Evolutionary conservation across 139 green algal species (phyloP).

Genomic region (Axilococcus clingmanii): DNA sequence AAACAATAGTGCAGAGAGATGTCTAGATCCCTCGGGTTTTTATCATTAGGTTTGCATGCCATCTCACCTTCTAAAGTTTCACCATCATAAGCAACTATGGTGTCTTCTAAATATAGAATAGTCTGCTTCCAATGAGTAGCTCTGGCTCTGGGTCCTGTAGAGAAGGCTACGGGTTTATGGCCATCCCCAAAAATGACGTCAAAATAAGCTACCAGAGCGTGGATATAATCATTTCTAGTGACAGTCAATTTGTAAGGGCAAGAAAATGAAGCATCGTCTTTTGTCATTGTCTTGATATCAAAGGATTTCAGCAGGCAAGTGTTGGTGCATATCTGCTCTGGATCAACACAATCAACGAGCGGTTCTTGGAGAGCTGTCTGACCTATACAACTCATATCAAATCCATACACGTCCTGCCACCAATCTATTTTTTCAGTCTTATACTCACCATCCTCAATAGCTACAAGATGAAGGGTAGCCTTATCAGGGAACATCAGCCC

Average conservation of each 20-base stretch:
- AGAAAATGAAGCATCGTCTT: constrained; percentile 61
- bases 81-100: constrained; percentile 46
- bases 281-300: constrained; percentile 68
- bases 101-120: constrained; percentile 88
- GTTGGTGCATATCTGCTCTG: constrained; percentile 36
- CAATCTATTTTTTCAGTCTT: constrained; percentile 83
- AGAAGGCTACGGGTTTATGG: constrained; percentile 72
- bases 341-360: constrained; percentile 64
- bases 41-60: constrained; percentile 58
- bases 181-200: constrained; percentile 73
- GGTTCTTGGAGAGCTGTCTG: constrained; percentile 66
- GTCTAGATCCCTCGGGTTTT: constrained; percentile 83
- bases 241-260: constrained; percentile 51
- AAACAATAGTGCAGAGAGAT: constrained; percentile 68
- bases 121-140: constrained; percentile 87
- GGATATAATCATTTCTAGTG: constrained; percentile 79
- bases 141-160: constrained; percentile 28
- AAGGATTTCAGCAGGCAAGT: constrained; percentile 38
- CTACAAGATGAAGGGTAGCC: constrained; percentile 48
- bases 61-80: constrained; percentile 36
- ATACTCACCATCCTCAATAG: constrained; percentile 91
- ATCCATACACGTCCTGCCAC: constrained; percentile 87
- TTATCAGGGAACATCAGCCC: constrained; percentile 75
- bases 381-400: constrained; percentile 82
- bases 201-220: constrained; percentile 87